Percentiles rank a stretch among this genome's conserved stretches.
Evolutionary conservation across 805 yeast genomes (phyloP).

Genomic region (Saccharomycopsis babjevae): DNA sequence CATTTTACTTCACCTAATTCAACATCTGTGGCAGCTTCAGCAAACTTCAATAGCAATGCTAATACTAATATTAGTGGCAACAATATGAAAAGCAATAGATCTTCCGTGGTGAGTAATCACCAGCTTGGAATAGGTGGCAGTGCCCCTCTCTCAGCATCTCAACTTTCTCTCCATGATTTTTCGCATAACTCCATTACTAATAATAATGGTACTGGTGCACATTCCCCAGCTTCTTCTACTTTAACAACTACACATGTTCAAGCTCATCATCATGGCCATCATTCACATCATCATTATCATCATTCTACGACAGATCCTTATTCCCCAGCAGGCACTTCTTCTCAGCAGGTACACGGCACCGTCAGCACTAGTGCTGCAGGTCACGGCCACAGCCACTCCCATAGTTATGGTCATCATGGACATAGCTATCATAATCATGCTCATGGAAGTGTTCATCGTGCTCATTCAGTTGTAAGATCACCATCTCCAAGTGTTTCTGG

Average conservation of each 20-base stretch:
- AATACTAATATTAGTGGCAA: neutral
- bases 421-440: neutral
- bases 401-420: neutral
- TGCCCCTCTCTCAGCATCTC: neutral
- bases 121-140: neutral
- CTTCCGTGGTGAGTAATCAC: slow-evolving; percentile 1
- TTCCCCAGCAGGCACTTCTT: neutral
- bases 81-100: slow-evolving; percentile 4
- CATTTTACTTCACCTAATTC: slow-evolving; percentile 1
- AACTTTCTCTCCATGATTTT: slow-evolving; percentile 2
- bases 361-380: neutral
- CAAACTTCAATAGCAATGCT: neutral
- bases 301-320: neutral
- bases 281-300: slow-evolving; percentile 16
- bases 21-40: neutral
- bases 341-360: neutral
- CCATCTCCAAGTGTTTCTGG: neutral
- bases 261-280: slow-evolving; percentile 18
- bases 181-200: neutral
- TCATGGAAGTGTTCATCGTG: slow-evolving; percentile 1
- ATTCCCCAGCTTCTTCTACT: neutral
- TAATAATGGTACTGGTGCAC: neutral
- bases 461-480: neutral
- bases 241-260: slow-evolving; percentile 7
- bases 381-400: neutral